Percentiles rank a stretch among this genome's conserved stretches.
Conservation (phyloP, 345 rosid species). For the Syzygium grande region DNA sequence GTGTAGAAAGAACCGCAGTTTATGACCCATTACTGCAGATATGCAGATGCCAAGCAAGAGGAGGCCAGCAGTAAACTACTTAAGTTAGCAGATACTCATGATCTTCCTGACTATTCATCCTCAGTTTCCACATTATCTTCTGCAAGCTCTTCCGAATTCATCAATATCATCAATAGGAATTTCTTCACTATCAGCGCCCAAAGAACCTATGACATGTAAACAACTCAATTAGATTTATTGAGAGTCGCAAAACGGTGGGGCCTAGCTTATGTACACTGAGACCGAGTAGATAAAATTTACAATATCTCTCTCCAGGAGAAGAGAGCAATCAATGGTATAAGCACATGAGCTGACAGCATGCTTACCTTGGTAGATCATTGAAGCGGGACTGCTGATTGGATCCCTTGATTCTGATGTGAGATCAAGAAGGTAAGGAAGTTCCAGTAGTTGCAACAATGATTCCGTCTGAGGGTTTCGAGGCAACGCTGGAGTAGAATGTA, state of each 20-base stretch:
- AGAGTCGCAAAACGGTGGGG: neutral
- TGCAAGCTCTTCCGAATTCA: slow-evolving; percentile 50
- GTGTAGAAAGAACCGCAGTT: neutral
- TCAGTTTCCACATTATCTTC: slow-evolving; percentile 20
- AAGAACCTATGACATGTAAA: slow-evolving; percentile 16
- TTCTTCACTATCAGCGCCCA: slow-evolving; percentile 39
- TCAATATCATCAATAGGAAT: slow-evolving; percentile 75
- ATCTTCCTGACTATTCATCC: slow-evolving; percentile 9
- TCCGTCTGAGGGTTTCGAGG: slow-evolving; percentile 69
- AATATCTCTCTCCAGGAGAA: neutral
- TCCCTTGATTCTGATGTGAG: slow-evolving; percentile 28
- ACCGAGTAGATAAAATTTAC: neutral
- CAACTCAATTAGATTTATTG: neutral
- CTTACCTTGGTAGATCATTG: slow-evolving; percentile 34
- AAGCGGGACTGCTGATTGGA: slow-evolving; percentile 13
- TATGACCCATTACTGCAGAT: neutral
- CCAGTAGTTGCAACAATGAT: slow-evolving; percentile 68
- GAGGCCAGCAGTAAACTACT: neutral
- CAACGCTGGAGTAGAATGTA: slow-evolving; percentile 24
- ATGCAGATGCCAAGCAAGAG: neutral
- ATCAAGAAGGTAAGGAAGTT: slow-evolving; percentile 78
- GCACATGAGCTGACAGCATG: neutral
- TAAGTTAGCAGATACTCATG: neutral
- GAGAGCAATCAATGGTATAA: neutral
- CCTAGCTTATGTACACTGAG: neutral